phyloP scores from a whole-genome alignment of 108 stramenopile species.

The Cyclostephanos tholiformis region DNA sequence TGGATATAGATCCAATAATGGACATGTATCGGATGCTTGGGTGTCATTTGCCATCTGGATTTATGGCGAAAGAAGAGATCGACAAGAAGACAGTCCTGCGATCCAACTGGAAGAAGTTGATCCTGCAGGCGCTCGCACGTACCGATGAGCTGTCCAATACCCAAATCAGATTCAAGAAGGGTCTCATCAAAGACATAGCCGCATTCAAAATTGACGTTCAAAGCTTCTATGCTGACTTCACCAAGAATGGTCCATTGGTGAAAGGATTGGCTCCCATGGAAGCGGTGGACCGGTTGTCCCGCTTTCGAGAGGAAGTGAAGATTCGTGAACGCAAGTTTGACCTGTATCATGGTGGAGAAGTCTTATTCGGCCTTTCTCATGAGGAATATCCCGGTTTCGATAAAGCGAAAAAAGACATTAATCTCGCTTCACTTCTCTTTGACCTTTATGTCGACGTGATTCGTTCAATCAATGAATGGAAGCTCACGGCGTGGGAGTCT shows the following conservation, averaged over 20 bases:
- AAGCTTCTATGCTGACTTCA: constrained; percentile 59
- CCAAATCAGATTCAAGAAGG: constrained; percentile 77
- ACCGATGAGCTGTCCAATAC: constrained; percentile 81
- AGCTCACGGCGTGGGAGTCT: constrained; percentile 76
- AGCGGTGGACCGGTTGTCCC: constrained; percentile 85
- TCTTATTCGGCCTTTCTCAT: constrained; percentile 81
- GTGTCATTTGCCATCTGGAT: constrained; percentile 77
- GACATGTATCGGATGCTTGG: constrained; percentile 94
- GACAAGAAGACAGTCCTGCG: constrained; percentile 90
- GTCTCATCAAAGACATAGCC: constrained; percentile 75
- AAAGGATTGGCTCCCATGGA: constrained; percentile 86
- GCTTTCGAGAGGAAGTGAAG: constrained; percentile 85
- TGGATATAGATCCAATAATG: constrained; percentile 86
- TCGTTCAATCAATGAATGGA: constrained; percentile 82
- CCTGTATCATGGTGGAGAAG: constrained; percentile 83
- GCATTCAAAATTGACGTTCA: constrained; percentile 73
- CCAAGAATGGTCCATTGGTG: constrained; percentile 78
- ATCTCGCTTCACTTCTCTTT: constrained; percentile 86
- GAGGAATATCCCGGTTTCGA: constrained; percentile 86
- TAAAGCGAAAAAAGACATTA: constrained; percentile 82
- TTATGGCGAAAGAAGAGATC: constrained; percentile 93
- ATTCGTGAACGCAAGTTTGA: constrained; percentile 88
- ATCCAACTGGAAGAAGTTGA: constrained; percentile 84
- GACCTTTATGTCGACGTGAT: constrained; percentile 88
- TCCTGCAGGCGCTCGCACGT: constrained; percentile 67